Evolutionary conservation across 2,329 filamentous ascomycete species (phyloP).

Genomic region (Endothia cerciana): DNA sequence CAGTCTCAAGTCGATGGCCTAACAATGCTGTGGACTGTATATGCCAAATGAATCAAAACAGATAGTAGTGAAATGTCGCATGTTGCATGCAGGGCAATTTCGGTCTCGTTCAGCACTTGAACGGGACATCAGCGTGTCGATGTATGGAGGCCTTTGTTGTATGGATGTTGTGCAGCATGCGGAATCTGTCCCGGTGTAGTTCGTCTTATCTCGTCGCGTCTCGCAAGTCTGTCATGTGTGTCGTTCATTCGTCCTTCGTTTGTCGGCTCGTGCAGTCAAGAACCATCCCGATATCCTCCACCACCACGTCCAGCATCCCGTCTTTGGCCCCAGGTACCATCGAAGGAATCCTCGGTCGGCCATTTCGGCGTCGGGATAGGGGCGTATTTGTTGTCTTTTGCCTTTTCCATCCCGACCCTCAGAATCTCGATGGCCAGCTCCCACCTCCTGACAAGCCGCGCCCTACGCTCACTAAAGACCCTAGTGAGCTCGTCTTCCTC

Average conservation of each 20-base stretch:
- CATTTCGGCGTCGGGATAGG: slow-evolving; percentile 45
- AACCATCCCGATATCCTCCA: slow-evolving; percentile 12
- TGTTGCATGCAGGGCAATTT: neutral
- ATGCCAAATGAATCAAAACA: neutral
- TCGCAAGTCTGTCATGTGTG: neutral
- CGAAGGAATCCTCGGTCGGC: slow-evolving; percentile 39
- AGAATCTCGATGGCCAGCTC: slow-evolving; percentile 55
- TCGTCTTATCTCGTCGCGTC: neutral
- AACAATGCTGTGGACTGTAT: neutral
- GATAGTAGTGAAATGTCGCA: neutral
- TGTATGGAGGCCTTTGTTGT: neutral
- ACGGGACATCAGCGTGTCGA: slow-evolving; percentile 12
- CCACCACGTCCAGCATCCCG: slow-evolving; percentile 21
- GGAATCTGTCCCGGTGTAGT: neutral
- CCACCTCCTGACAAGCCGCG: slow-evolving; percentile 55
- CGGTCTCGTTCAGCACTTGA: slow-evolving; percentile 28
- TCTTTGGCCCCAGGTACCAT: slow-evolving; percentile 9
- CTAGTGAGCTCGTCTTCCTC: slow-evolving; percentile 54
- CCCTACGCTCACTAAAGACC: slow-evolving; percentile 50
- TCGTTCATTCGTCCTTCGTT: neutral
- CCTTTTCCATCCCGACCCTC: slow-evolving; percentile 54
- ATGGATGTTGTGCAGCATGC: neutral
- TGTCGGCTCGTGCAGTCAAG: slow-evolving; percentile 9
- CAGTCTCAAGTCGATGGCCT: neutral
- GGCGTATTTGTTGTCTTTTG: slow-evolving; percentile 49